Percentiles rank a stretch among this genome's conserved stretches.
phyloP scores from a whole-genome alignment of 169 alveolate species.

The Eimeria sp. region DNA sequence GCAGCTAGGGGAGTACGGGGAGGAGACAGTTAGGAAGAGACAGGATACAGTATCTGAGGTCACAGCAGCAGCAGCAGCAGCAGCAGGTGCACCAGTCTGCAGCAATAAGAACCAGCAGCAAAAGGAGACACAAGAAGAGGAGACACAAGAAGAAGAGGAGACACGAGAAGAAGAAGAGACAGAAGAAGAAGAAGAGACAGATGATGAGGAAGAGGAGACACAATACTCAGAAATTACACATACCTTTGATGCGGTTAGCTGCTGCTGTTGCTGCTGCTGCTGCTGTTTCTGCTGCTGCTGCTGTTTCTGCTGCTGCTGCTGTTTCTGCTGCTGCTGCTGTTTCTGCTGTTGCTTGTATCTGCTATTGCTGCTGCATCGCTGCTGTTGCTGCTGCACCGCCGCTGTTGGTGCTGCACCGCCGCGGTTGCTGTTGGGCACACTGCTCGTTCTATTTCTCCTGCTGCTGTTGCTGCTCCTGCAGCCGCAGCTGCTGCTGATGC shows the following conservation, averaged over 20 bases:
- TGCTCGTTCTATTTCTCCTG: background rate
- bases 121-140: too few relatives aligned
- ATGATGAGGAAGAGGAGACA: too few relatives aligned
- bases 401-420: background rate
- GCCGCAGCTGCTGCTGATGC: background rate
- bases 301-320: background rate
- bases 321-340: background rate
- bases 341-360: background rate
- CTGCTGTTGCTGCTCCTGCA: conserved; percentile 12
- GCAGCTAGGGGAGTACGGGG: background rate
- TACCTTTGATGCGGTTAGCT: too few relatives aligned
- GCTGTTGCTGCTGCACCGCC: background rate
- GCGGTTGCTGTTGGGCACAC: background rate
- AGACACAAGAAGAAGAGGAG: background rate
- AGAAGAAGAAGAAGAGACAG: too few relatives aligned
- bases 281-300: background rate
- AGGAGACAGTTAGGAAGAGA: conserved; percentile 4
- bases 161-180: too few relatives aligned
- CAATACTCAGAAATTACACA: too few relatives aligned
- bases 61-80: background rate
- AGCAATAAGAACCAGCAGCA: too few relatives aligned
- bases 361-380: background rate
- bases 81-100: background rate
- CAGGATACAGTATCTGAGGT: background rate
- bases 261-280: too few relatives aligned